A percentile compares a stretch with the other conserved stretches of the same genome.
Conservation (phyloP, 208 protist species). For the Plasmodiophora brassicae region DNA sequence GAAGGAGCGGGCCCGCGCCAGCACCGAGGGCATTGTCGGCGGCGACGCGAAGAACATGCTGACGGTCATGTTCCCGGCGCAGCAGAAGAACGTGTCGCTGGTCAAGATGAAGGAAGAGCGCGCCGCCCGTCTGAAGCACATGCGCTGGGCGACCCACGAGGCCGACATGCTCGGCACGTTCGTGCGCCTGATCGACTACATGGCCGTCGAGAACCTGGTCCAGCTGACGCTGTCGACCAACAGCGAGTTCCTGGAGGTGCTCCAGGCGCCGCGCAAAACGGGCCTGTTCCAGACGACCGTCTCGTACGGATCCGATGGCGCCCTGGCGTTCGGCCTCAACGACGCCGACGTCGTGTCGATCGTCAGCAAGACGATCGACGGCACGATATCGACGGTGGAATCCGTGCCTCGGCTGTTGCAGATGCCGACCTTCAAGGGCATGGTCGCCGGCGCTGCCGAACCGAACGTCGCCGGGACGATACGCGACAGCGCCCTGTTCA, state of each 20-base stretch:
- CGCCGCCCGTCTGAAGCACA: background rate
- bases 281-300: background rate
- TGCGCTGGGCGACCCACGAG: background rate
- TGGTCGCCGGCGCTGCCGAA: background rate
- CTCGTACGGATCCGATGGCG: background rate
- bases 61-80: background rate
- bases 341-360: background rate
- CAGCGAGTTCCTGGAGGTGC: conserved; percentile 18
- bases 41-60: background rate
- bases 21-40: conserved; percentile 24
- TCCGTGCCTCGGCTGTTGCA: background rate
- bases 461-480: conserved; percentile 41
- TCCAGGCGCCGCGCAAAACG: background rate
- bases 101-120: conserved; percentile 32
- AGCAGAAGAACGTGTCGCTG: background rate
- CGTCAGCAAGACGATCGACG: background rate
- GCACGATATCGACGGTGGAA: background rate
- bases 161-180: conserved; percentile 38
- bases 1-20: conserved; percentile 23
- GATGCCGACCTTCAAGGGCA: background rate
- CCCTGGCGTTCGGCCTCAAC: background rate
- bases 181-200: conserved; percentile 50
- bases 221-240: conserved; percentile 24
- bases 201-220: conserved; percentile 42
- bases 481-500: background rate